Percentiles rank a stretch among this genome's conserved stretches.
phyloP scores from a whole-genome alignment of 1,139 yeast genomes.

The Hemisphaericaspora lyxosophila region DNA sequence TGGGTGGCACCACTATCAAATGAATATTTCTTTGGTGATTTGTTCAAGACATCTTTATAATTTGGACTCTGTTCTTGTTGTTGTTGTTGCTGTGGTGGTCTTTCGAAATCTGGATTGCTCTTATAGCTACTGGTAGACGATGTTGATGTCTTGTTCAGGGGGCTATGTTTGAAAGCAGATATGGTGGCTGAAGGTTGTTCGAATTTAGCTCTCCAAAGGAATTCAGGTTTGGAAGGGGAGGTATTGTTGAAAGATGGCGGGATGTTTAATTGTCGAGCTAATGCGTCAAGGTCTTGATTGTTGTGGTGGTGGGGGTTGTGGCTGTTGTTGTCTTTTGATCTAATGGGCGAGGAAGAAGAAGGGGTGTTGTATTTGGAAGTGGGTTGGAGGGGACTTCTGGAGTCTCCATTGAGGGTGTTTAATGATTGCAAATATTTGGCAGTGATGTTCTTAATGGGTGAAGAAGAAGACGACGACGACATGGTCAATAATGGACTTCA shows the following conservation, averaged over 20 bases:
- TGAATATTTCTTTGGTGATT: constrained; percentile 16
- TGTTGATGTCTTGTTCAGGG: constrained; percentile 23
- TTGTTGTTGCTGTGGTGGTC: no score
- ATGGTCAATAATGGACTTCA: neutral
- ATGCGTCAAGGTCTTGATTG: constrained; percentile 39
- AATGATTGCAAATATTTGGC: constrained; percentile 34
- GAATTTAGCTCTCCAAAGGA: constrained; percentile 34
- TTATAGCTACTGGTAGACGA: constrained; percentile 18
- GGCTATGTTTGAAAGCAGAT: constrained; percentile 38
- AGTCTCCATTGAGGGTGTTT: constrained; percentile 20
- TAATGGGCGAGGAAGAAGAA: constrained; percentile 8
- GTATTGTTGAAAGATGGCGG: constrained; percentile 18
- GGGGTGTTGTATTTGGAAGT: constrained; percentile 27
- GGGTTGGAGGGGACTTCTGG: constrained; percentile 34
- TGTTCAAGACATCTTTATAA: constrained; percentile 17
- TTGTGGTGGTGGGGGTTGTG: no score
- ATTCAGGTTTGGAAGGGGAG: constrained; percentile 28
- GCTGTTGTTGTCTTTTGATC: constrained; percentile 14
- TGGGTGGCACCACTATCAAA: constrained; percentile 4
- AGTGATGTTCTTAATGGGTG: constrained; percentile 25
- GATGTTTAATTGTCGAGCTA: constrained; percentile 40
- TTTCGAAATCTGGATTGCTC: constrained; percentile 16
- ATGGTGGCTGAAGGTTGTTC: constrained; percentile 49
- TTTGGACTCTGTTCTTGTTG: constrained; percentile 20
- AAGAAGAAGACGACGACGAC: neutral